These are phyloP conservation scores for Beta corolliflora DNA, from an alignment of 179 eudicot genomes.

Conservation along the genomic window DNA sequence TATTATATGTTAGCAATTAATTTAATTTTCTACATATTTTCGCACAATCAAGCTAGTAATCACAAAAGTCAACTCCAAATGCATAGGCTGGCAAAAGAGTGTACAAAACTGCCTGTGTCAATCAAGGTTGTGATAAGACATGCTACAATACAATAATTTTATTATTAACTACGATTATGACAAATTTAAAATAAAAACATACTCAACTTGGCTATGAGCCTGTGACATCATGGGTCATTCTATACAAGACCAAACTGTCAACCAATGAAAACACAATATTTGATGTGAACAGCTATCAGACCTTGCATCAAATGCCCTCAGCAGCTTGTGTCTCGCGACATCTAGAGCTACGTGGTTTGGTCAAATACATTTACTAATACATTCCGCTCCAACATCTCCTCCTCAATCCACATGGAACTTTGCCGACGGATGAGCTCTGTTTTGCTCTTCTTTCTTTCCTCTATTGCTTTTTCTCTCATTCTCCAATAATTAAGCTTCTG, in stretches of 20 bases:
- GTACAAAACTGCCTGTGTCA: too few relatives aligned
- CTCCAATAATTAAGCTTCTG: conserved; percentile 87
- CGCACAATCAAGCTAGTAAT: too few relatives aligned
- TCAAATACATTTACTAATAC: conserved; percentile 31
- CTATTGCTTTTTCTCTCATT: conserved; percentile 40
- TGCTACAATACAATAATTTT: too few relatives aligned
- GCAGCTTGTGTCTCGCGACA: not conserved
- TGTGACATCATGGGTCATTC: not conserved
- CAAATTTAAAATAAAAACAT: too few relatives aligned
- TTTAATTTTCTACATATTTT: too few relatives aligned
- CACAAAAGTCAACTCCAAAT: too few relatives aligned
- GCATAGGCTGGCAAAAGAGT: too few relatives aligned
- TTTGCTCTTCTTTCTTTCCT: conserved; percentile 52
- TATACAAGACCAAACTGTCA: not conserved
- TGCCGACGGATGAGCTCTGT: conserved; percentile 55
- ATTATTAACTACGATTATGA: too few relatives aligned
- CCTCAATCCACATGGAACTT: conserved; percentile 81
- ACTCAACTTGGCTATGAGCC: too few relatives aligned
- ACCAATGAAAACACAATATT: not conserved
- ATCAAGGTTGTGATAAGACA: too few relatives aligned
- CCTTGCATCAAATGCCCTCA: not conserved
- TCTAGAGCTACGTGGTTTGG: conserved; percentile 19
- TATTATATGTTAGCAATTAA: too few relatives aligned
- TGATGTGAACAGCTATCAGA: not conserved
- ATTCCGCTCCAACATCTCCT: conserved; percentile 42